A percentile compares a stretch with the other conserved stretches of the same genome.
Conservation (phyloP, 2,329 filamentous ascomycete genomes). For the Fusarium clavum region DNA sequence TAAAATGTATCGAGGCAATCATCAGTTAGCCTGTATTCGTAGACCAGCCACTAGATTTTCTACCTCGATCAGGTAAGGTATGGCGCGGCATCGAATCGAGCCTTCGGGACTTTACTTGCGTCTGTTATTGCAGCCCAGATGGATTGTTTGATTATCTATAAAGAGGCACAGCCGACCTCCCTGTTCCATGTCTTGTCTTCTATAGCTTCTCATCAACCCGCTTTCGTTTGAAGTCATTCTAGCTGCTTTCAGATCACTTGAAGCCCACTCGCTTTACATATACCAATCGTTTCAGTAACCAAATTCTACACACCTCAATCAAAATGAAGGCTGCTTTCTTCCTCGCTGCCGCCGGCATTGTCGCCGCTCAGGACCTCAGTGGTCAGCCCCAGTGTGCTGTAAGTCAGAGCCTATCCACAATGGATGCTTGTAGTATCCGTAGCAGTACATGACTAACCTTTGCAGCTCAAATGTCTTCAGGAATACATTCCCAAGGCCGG, state of each 20-base stretch:
- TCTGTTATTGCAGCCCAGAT: constrained; percentile 5
- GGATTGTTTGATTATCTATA: constrained; percentile 6
- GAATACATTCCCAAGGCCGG: constrained; percentile 52
- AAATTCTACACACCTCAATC: constrained; percentile 13
- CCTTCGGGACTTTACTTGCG: constrained; percentile 5
- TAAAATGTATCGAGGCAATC: constrained; percentile 1
- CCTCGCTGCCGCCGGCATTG: constrained; percentile 51
- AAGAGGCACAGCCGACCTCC: constrained; percentile 10
- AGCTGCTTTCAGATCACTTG: constrained; percentile 1
- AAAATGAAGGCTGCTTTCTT: constrained; percentile 57
- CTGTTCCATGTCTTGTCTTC: neutral
- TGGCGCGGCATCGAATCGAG: neutral
- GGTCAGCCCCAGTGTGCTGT: constrained; percentile 56
- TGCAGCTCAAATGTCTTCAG: constrained; percentile 51
- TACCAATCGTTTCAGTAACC: constrained; percentile 14
- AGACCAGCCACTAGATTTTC: constrained; percentile 2
- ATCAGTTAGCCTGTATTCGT: constrained; percentile 1
- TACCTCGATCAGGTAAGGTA: constrained; percentile 1
- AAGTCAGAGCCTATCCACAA: constrained; percentile 40
- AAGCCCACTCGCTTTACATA: constrained; percentile 13
- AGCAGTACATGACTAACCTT: neutral
- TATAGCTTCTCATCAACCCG: neutral
- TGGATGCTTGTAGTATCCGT: neutral
- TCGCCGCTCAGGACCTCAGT: constrained; percentile 53
- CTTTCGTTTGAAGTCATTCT: constrained; percentile 7